Percentiles rank a stretch among this genome's conserved stretches.
Evolutionary conservation across 495 filamentous ascomycete species (phyloP).

Genomic region (Penicillium canariense): DNA sequence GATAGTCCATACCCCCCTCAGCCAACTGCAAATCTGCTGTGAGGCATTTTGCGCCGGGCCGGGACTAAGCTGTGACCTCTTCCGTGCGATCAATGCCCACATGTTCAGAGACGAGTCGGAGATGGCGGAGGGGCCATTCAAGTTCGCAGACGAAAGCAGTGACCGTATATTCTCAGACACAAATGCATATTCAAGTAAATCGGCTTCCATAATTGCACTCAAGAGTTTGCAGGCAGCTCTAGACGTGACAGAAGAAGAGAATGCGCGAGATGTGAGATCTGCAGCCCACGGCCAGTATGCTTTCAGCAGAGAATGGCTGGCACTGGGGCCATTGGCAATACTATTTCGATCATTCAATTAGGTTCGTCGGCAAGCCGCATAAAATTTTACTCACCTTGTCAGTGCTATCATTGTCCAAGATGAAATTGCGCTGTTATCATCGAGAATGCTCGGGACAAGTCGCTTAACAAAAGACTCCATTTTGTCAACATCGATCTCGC

Average conservation of each 20-base stretch:
- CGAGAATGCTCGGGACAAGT: slow-evolving; percentile 50
- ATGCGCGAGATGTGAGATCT: slow-evolving; percentile 67
- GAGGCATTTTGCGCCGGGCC: slow-evolving; percentile 61
- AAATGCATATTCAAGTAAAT: slow-evolving; percentile 61
- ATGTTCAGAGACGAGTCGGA: slow-evolving; percentile 74
- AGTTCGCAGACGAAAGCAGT: slow-evolving; percentile 69
- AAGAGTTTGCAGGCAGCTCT: slow-evolving; percentile 80
- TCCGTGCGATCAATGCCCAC: slow-evolving; percentile 62
- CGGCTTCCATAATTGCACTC: slow-evolving; percentile 58
- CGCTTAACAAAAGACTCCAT: slow-evolving; percentile 46
- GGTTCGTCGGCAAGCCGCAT: neutral
- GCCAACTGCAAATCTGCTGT: slow-evolving; percentile 73
- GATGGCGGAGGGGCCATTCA: slow-evolving; percentile 77
- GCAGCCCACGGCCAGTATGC: slow-evolving; percentile 68
- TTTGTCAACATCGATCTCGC: slow-evolving; percentile 35
- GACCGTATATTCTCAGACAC: slow-evolving; percentile 62
- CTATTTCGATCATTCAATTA: slow-evolving; percentile 21
- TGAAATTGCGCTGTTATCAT: slow-evolving; percentile 52
- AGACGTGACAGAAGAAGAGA: slow-evolving; percentile 67
- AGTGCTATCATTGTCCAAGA: slow-evolving; percentile 68
- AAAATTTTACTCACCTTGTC: slow-evolving; percentile 46
- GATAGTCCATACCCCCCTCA: slow-evolving; percentile 75
- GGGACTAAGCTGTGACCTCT: slow-evolving; percentile 54
- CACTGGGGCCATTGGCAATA: slow-evolving; percentile 29
- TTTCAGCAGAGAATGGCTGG: slow-evolving; percentile 29